phyloP scores from a whole-genome alignment of 2,329 filamentous ascomycete genomes.

The Epichloe sp. region DNA sequence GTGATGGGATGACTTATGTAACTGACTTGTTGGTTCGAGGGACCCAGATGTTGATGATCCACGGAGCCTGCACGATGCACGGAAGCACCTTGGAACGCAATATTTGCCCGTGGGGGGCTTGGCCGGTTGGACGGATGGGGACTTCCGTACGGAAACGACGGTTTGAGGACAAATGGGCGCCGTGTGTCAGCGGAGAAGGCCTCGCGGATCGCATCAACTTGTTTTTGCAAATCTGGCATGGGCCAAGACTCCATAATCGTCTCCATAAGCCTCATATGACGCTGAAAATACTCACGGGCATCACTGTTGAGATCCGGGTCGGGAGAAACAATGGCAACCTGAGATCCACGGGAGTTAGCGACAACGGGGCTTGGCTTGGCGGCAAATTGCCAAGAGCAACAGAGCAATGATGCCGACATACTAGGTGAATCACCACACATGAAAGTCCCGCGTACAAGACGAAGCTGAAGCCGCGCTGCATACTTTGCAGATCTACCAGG shows the following conservation, averaged over 20 bases:
- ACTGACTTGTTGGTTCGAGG: slow-evolving; percentile 41
- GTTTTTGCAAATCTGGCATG: slow-evolving; percentile 78
- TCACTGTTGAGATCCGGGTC: slow-evolving; percentile 78
- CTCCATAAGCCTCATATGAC: slow-evolving; percentile 90
- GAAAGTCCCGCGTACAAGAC: slow-evolving; percentile 86
- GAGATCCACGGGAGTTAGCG: slow-evolving; percentile 8
- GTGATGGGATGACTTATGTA: slow-evolving; percentile 61
- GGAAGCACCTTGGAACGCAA: slow-evolving; percentile 32
- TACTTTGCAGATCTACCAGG: slow-evolving; percentile 69
- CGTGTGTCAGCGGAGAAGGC: slow-evolving; percentile 80
- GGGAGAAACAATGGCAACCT: slow-evolving; percentile 88
- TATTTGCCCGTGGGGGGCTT: slow-evolving; percentile 46
- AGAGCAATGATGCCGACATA: slow-evolving; percentile 35
- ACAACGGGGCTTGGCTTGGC: neutral
- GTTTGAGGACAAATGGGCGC: slow-evolving; percentile 80
- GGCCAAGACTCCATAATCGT: slow-evolving; percentile 72
- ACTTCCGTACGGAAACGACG: slow-evolving; percentile 76
- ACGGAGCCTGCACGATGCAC: slow-evolving; percentile 34
- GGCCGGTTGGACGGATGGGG: slow-evolving; percentile 51
- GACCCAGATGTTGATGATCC: slow-evolving; percentile 40
- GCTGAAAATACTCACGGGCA: slow-evolving; percentile 76
- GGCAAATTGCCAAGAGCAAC: slow-evolving; percentile 2
- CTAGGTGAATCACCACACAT: slow-evolving; percentile 85
- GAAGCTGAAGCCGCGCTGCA: slow-evolving; percentile 90
- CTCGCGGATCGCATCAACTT: slow-evolving; percentile 77